Percentiles rank a stretch among this genome's conserved stretches.
phyloP scores from a whole-genome alignment of 2,329 filamentous ascomycete genomes.

The Stagonosporopsis tanaceti region DNA sequence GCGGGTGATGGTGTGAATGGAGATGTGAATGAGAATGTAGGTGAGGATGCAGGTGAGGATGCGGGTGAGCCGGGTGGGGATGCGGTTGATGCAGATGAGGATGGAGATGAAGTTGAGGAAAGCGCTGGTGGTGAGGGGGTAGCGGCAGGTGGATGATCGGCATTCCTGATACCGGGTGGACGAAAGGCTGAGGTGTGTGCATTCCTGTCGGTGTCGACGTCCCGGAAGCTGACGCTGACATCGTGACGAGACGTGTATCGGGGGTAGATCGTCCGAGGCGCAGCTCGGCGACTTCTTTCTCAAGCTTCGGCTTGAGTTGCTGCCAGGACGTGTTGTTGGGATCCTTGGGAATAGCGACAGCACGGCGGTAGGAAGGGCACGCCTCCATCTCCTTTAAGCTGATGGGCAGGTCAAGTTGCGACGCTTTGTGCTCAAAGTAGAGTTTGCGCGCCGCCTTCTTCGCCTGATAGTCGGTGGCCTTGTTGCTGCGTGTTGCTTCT shows the following conservation, averaged over 20 bases:
- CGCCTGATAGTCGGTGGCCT: slow-evolving; percentile 39
- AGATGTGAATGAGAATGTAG: neutral
- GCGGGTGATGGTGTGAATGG: slow-evolving; percentile 8
- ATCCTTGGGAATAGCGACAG: slow-evolving; percentile 51
- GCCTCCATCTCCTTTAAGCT: slow-evolving; percentile 42
- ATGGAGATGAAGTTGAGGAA: slow-evolving; percentile 1
- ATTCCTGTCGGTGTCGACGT: slow-evolving; percentile 31
- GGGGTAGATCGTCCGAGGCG: slow-evolving; percentile 21
- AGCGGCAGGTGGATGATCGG: slow-evolving; percentile 7
- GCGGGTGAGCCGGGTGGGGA: neutral
- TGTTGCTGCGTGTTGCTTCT: slow-evolving; percentile 39
- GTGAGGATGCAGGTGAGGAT: neutral
- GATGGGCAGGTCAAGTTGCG: slow-evolving; percentile 49
- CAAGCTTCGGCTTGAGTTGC: slow-evolving; percentile 47
- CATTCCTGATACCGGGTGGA: slow-evolving; percentile 20
- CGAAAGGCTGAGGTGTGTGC: slow-evolving; percentile 20
- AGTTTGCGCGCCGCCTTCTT: slow-evolving; percentile 46
- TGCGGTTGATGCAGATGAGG: neutral
- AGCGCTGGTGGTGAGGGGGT: neutral
- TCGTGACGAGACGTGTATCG: slow-evolving; percentile 17
- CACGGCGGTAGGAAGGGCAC: slow-evolving; percentile 51
- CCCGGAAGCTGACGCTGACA: slow-evolving; percentile 29
- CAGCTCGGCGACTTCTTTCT: slow-evolving; percentile 43
- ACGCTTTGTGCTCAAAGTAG: slow-evolving; percentile 50
- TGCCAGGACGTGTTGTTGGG: slow-evolving; percentile 49